phyloP scores from a whole-genome alignment of 257 asterid genomes.

The Solanum appendiculatum region DNA sequence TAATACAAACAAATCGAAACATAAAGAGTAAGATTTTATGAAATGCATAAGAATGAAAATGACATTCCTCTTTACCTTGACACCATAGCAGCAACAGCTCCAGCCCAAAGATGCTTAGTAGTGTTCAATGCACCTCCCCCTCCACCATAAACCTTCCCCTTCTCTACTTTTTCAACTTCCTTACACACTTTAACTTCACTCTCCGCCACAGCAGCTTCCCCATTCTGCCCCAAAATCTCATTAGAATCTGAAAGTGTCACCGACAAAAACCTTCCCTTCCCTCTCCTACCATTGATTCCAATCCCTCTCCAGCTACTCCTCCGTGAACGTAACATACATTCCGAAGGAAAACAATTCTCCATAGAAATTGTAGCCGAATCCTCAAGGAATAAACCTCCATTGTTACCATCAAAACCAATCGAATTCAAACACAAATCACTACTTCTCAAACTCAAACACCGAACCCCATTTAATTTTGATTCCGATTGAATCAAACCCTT shows the following conservation, averaged over 20 bases:
- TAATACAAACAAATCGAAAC: neutral
- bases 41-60: neutral
- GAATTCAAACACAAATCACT: neutral
- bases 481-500: constrained; percentile 10
- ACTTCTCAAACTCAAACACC: neutral
- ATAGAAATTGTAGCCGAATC: constrained; percentile 35
- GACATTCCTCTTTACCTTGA: constrained; percentile 28
- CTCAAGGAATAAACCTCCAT: constrained; percentile 71
- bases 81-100: constrained; percentile 93
- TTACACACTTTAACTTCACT: constrained; percentile 15
- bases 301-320: constrained; percentile 20
- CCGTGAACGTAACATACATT: constrained; percentile 19
- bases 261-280: constrained; percentile 35
- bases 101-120: constrained; percentile 95
- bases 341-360: constrained; percentile 7
- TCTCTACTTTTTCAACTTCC: constrained; percentile 29
- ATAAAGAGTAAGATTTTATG: neutral
- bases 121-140: constrained; percentile 59
- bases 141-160: constrained; percentile 13
- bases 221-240: constrained; percentile 44
- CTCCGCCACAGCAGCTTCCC: constrained; percentile 23
- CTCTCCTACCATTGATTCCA: constrained; percentile 14
- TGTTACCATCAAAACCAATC: neutral
- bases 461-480: neutral
- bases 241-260: constrained; percentile 50